Conservation (phyloP, 2,329 filamentous ascomycete species). For the Exserohilum rostratum region DNA sequence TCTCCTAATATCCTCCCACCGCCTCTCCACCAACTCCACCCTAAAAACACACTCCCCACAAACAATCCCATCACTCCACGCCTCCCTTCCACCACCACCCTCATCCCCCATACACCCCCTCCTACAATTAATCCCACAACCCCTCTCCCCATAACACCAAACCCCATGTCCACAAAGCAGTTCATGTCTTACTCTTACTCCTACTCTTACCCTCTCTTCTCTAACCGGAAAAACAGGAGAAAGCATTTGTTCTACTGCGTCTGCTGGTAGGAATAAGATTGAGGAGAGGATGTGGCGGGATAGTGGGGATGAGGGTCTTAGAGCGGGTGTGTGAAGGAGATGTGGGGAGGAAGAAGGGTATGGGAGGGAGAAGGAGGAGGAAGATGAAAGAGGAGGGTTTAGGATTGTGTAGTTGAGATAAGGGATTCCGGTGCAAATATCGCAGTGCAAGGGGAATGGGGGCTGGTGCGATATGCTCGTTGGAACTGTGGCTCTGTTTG, state of each 20-base stretch:
- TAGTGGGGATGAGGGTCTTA: slow-evolving; percentile 10
- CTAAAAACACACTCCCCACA: slow-evolving; percentile 20
- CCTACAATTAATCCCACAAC: slow-evolving; percentile 22
- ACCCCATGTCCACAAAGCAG: slow-evolving; percentile 24
- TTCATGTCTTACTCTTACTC: slow-evolving; percentile 11
- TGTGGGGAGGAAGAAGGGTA: background rate
- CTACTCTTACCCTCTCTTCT: too few relatives aligned
- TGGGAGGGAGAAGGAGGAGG: too few relatives aligned
- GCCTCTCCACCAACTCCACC: slow-evolving; percentile 18
- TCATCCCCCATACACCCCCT: background rate
- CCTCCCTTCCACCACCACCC: background rate
- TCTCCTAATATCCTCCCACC: too few relatives aligned
- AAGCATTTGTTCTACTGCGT: background rate
- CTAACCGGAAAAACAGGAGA: slow-evolving; percentile 7
- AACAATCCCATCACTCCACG: slow-evolving; percentile 13
- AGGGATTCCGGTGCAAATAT: slow-evolving; percentile 22
- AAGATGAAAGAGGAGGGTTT: background rate
- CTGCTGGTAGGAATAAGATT: background rate
- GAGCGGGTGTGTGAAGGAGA: slow-evolving; percentile 3
- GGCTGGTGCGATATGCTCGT: too few relatives aligned
- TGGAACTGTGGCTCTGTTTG: background rate
- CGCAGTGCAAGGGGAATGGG: slow-evolving; percentile 19
- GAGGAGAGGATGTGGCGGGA: too few relatives aligned
- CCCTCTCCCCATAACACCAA: slow-evolving; percentile 1
- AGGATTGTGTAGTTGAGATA: slow-evolving; percentile 12